Conservation (phyloP, 78 protist genomes). For the Dictyostelium citrinum region DNA sequence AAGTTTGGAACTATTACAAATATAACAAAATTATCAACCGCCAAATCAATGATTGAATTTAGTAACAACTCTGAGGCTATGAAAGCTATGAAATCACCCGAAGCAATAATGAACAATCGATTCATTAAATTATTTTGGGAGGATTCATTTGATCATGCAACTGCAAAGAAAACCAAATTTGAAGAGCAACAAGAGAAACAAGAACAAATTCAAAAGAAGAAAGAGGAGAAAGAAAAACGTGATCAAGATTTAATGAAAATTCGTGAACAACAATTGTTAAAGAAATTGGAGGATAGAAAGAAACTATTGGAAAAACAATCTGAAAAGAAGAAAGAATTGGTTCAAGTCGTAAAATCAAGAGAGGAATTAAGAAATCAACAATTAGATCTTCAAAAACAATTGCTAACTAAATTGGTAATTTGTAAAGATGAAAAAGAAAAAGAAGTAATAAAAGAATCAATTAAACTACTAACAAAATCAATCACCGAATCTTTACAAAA, state of each 20-base stretch:
- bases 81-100: constrained; percentile 76
- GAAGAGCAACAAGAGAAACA: constrained; percentile 68
- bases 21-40: constrained; percentile 25
- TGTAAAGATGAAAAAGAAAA: constrained; percentile 60
- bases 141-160: not conserved
- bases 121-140: constrained; percentile 70
- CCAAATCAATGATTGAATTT: constrained; percentile 14
- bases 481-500: constrained; percentile 29
- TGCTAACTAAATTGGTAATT: not conserved
- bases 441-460: constrained; percentile 40
- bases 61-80: constrained; percentile 15
- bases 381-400: constrained; percentile 43
- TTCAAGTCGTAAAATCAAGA: not conserved
- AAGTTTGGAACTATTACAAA: constrained; percentile 41
- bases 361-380: constrained; percentile 48
- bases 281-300: constrained; percentile 14
- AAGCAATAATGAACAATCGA: constrained; percentile 72
- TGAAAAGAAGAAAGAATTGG: constrained; percentile 18
- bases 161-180: constrained; percentile 57
- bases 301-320: not conserved
- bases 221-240: constrained; percentile 50
- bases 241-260: not conserved
- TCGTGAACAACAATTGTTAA: constrained; percentile 14
- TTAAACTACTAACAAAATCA: constrained; percentile 26
- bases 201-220: constrained; percentile 5